These are phyloP conservation scores for Ophiostoma montium DNA, from an alignment of 2,329 filamentous ascomycete genomes.

Conservation along the genomic window DNA sequence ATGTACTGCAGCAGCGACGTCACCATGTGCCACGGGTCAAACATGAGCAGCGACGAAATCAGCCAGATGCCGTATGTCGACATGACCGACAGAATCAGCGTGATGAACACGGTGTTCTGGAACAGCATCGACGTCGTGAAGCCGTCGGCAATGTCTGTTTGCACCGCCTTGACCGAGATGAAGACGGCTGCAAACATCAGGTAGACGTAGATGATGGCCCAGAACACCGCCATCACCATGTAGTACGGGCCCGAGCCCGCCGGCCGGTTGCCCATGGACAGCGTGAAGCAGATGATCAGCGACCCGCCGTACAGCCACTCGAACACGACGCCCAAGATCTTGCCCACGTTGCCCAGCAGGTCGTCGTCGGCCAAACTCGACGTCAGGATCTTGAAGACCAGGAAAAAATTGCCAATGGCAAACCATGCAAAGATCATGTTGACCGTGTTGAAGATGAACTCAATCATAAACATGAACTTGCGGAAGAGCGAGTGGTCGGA, in stretches of 20 bases:
- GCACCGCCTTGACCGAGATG: constrained; percentile 79
- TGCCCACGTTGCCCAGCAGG: constrained; percentile 63
- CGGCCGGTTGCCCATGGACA: constrained; percentile 87
- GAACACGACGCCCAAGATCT: constrained; percentile 75
- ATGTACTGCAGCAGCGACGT: constrained; percentile 94
- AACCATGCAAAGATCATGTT: constrained; percentile 99
- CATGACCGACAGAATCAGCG: constrained; percentile 78
- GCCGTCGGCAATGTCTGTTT: constrained; percentile 50
- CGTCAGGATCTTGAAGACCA: constrained; percentile 95
- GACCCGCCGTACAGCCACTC: constrained; percentile 92
- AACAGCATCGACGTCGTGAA: constrained; percentile 66
- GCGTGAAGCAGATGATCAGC: constrained; percentile 84
- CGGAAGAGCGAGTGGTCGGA: constrained; percentile 78
- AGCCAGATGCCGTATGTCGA: constrained; percentile 93
- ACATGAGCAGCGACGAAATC: constrained; percentile 79
- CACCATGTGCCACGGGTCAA: constrained; percentile 99
- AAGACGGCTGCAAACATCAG: constrained; percentile 90
- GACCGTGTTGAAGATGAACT: constrained; percentile 87
- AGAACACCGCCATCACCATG: constrained; percentile 96
- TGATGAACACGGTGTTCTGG: constrained; percentile 80
- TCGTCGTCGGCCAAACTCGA: constrained; percentile 57
- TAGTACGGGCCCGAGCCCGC: constrained; percentile 90
- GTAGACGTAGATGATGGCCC: constrained; percentile 90
- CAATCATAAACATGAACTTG: constrained; percentile 80
- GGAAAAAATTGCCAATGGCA: constrained; percentile 94